These are phyloP conservation scores for Cudoniella acicularis DNA, from an alignment of 495 filamentous ascomycete species.

Conservation along the genomic window DNA sequence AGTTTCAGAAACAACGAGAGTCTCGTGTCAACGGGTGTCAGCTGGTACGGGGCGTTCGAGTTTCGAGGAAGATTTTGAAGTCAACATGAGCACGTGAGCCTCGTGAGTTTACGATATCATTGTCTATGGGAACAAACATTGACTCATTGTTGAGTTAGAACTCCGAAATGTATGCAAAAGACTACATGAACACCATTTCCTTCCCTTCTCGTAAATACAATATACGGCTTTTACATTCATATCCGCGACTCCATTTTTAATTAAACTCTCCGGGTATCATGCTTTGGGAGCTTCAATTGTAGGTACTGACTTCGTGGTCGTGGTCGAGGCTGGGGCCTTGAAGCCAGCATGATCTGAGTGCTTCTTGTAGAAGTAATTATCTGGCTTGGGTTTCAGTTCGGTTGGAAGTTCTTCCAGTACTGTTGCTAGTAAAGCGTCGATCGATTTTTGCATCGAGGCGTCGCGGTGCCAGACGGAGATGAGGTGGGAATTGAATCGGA, in stretches of 20 bases:
- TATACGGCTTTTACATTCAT: background rate
- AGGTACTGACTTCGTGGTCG: conserved; percentile 8
- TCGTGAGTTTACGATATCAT: background rate
- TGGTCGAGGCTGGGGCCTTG: conserved; percentile 36
- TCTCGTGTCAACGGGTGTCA: no score
- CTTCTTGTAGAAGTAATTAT: conserved; percentile 67
- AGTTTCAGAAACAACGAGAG: no score
- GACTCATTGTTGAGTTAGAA: conserved; percentile 2
- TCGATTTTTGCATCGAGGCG: conserved; percentile 64
- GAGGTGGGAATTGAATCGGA: conserved; percentile 72
- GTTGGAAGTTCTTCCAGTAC: conserved; percentile 65
- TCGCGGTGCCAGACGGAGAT: conserved; percentile 90
- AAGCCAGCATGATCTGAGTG: conserved; percentile 55
- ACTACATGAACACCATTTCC: conserved; percentile 14
- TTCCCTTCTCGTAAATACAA: conserved; percentile 5
- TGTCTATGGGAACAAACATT: background rate
- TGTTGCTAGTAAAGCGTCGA: conserved; percentile 62
- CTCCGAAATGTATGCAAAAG: conserved; percentile 19
- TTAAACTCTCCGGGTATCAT: conserved; percentile 15
- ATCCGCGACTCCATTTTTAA: background rate
- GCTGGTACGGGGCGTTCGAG: background rate
- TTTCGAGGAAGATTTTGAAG: no score
- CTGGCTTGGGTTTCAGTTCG: conserved; percentile 62
- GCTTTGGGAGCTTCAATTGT: conserved; percentile 16
- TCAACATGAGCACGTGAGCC: background rate